phyloP scores from a whole-genome alignment of 2,329 filamentous ascomycete genomes.

The Coniochaeta sp. region DNA sequence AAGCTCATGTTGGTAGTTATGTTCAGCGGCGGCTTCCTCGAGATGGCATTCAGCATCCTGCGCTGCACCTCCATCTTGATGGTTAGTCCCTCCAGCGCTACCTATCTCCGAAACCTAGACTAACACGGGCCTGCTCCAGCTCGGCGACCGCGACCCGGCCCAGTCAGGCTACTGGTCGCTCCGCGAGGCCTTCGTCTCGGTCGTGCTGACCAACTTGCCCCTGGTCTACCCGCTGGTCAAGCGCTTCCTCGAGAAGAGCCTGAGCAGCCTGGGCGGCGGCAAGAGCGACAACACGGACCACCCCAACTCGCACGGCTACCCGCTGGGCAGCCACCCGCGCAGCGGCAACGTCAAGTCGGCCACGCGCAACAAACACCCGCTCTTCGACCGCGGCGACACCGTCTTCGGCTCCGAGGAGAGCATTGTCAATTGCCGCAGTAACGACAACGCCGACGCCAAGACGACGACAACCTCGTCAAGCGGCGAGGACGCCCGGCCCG shows the following conservation, averaged over 20 bases:
- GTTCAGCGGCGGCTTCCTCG: constrained; percentile 39
- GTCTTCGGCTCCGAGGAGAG: background rate
- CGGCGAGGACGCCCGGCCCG: constrained; percentile 13
- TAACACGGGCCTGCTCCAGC: constrained; percentile 14
- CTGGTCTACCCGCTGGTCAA: constrained; percentile 30
- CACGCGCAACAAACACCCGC: background rate
- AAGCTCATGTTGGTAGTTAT: too few species aligned
- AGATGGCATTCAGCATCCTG: constrained; percentile 42
- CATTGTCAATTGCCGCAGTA: too few species aligned
- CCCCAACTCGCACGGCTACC: background rate
- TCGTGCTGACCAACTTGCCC: constrained; percentile 30
- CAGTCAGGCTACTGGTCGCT: constrained; percentile 30
- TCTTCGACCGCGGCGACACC: background rate
- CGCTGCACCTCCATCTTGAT: constrained; percentile 39
- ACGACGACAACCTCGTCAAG: background rate
- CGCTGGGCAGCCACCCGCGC: background rate
- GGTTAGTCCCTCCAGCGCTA: constrained; percentile 7
- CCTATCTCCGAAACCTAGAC: too few species aligned
- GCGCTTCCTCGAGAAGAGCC: constrained; percentile 14
- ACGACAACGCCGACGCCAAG: background rate
- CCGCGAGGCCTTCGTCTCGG: constrained; percentile 31
- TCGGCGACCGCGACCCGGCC: constrained; percentile 21
- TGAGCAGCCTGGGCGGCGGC: constrained; percentile 3
- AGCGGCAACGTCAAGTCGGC: background rate
- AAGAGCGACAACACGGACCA: background rate